These are phyloP conservation scores for Mycena vitilis DNA, from an alignment of 768 basidiomycete genomes.

Conservation along the genomic window DNA sequence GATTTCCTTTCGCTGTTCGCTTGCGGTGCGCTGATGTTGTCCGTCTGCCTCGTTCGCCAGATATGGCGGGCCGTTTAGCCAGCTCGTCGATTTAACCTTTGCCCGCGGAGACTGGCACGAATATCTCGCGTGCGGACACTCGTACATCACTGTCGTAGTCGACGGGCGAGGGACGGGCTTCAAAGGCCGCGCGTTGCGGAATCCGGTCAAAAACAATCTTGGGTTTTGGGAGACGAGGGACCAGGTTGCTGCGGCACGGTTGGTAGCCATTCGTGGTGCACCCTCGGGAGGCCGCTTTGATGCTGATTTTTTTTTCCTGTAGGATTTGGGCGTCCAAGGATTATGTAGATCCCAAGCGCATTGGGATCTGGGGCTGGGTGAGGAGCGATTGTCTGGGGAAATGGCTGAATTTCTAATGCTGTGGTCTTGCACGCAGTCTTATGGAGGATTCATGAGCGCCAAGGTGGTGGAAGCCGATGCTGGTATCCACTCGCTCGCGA, in stretches of 20 bases:
- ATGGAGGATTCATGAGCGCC: slow-evolving; percentile 95
- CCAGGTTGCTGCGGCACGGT: slow-evolving; percentile 91
- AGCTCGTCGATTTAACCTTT: slow-evolving; percentile 77
- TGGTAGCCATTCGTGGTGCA: slow-evolving; percentile 43
- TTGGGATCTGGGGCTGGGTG: slow-evolving; percentile 99
- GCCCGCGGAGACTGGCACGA: slow-evolving; percentile 82
- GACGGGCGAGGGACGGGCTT: slow-evolving; percentile 96
- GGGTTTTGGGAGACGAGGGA: slow-evolving; percentile 92
- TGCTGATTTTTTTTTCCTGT: slow-evolving; percentile 16
- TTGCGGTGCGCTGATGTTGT: slow-evolving; percentile 13
- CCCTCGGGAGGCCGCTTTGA: not conserved
- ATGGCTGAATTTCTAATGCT: slow-evolving; percentile 22
- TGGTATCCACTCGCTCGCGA: slow-evolving; percentile 89
- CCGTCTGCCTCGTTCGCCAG: slow-evolving; percentile 48
- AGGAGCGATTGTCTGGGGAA: slow-evolving; percentile 43
- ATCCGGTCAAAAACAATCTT: slow-evolving; percentile 88
- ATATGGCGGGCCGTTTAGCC: slow-evolving; percentile 92
- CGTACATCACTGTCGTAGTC: slow-evolving; percentile 88
- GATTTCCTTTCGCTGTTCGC: slow-evolving; percentile 17
- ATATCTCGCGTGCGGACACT: slow-evolving; percentile 82
- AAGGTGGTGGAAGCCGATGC: slow-evolving; percentile 94
- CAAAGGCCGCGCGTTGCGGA: slow-evolving; percentile 86
- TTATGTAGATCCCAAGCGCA: slow-evolving; percentile 89
- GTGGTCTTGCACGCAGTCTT: slow-evolving; percentile 66
- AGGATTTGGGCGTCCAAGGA: slow-evolving; percentile 87